Evolutionary conservation across 176 grass and related monocot species (phyloP).

Genomic region (Alopecurus myosuroides): DNA sequence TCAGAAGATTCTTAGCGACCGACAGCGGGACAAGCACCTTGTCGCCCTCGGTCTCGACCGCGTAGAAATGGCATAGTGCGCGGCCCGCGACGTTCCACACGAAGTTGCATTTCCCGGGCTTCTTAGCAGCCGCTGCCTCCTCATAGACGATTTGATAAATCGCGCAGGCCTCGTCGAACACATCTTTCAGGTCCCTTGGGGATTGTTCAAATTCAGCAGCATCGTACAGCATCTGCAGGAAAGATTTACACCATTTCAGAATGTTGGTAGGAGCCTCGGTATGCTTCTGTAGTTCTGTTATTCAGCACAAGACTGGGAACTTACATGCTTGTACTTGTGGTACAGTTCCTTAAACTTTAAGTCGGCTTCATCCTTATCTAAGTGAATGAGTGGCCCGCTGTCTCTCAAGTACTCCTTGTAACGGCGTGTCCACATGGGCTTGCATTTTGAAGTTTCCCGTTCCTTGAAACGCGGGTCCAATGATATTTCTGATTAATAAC

Average conservation of each 20-base stretch:
- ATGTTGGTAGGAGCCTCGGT: neutral
- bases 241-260: neutral
- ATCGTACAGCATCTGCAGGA: conserved; percentile 41
- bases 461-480: conserved; percentile 34
- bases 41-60: neutral
- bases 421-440: neutral
- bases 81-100: conserved; percentile 51
- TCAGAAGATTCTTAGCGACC: neutral
- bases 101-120: conserved; percentile 23
- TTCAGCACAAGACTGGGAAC: neutral
- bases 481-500: conserved; percentile 36
- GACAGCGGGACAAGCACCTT: neutral
- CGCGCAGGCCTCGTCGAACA: conserved; percentile 38
- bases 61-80: conserved; percentile 31
- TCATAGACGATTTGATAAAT: conserved; percentile 50
- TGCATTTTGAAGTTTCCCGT: neutral
- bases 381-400: neutral
- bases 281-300: too few species aligned
- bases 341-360: conserved; percentile 30
- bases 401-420: conserved; percentile 34
- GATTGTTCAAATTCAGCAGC: conserved; percentile 42
- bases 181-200: neutral
- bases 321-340: conserved; percentile 53
- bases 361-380: conserved; percentile 5
- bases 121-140: neutral